A percentile compares a stretch with the other conserved stretches of the same genome.
phyloP scores from a whole-genome alignment of 192 early-diverging fungal species.

The Coemansia sp. region DNA sequence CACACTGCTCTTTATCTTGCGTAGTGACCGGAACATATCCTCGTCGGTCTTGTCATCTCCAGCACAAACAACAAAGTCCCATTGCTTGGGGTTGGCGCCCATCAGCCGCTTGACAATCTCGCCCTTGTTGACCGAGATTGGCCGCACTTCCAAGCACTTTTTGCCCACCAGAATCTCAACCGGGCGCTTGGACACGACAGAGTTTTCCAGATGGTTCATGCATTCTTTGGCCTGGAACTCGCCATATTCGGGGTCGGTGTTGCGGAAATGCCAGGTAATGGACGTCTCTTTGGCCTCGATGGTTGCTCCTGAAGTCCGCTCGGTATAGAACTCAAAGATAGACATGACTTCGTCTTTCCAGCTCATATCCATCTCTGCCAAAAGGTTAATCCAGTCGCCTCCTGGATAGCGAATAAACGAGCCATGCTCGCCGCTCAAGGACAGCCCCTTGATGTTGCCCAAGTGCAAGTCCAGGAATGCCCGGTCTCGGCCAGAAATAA shows the following conservation, averaged over 20 bases:
- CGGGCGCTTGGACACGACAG: constrained; percentile 87
- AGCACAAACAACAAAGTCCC: constrained; percentile 92
- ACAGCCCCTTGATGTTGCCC: constrained; percentile 71
- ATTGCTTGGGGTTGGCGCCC: constrained; percentile 58
- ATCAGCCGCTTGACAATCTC: constrained; percentile 89
- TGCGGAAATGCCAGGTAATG: constrained; percentile 95
- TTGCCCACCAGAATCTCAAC: constrained; percentile 94
- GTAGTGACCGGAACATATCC: constrained; percentile 89
- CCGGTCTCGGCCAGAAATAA: constrained; percentile 92
- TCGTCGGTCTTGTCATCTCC: constrained; percentile 98
- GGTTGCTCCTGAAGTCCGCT: constrained; percentile 90
- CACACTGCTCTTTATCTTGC: constrained; percentile 17
- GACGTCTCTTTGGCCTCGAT: constrained; percentile 91
- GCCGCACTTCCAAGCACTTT: constrained; percentile 94
- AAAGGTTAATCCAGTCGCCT: constrained; percentile 72
- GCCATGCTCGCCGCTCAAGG: constrained; percentile 93
- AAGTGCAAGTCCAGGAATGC: constrained; percentile 81
- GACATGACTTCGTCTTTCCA: constrained; percentile 95
- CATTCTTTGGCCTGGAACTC: constrained; percentile 97
- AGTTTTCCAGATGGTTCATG: constrained; percentile 90
- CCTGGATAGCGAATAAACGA: constrained; percentile 85
- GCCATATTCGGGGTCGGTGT: constrained; percentile 93
- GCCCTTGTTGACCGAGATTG: constrained; percentile 93
- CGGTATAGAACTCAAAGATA: constrained; percentile 93
- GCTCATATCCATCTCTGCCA: constrained; percentile 73